These are phyloP conservation scores for Alternaria consortialis DNA, from an alignment of 2,329 filamentous ascomycete species.

Conservation along the genomic window DNA sequence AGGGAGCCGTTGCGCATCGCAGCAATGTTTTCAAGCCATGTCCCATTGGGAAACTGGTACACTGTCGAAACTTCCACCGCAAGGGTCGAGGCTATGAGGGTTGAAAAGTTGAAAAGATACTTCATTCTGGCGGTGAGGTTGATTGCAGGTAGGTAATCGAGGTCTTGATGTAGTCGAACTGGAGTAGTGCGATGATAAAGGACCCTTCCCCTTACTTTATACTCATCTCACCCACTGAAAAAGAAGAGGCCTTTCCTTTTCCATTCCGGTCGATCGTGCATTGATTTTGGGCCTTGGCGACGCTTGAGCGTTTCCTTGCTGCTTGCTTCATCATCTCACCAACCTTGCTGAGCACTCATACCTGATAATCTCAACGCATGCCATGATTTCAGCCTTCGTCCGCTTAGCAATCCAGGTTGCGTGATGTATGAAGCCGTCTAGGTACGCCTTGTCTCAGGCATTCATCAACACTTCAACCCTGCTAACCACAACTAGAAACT, in stretches of 20 bases:
- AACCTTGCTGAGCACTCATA: neutral
- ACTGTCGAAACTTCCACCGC: constrained; percentile 21
- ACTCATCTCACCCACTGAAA: neutral
- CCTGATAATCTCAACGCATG: neutral
- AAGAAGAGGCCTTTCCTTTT: neutral
- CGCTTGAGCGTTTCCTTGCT: neutral
- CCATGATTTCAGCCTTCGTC: neutral
- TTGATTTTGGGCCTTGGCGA: neutral
- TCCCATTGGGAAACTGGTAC: constrained; percentile 37
- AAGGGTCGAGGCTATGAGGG: constrained; percentile 2
- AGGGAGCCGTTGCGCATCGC: constrained; percentile 50
- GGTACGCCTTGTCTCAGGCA: neutral
- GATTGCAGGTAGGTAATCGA: neutral
- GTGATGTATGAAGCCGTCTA: neutral
- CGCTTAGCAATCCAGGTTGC: neutral
- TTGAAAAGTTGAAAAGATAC: neutral
- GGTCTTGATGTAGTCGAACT: neutral
- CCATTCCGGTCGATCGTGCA: neutral
- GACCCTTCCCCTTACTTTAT: neutral
- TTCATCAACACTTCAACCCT: neutral
- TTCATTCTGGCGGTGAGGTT: constrained; percentile 5
- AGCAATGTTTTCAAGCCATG: constrained; percentile 52
- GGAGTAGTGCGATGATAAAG: neutral
- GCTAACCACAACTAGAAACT: neutral
- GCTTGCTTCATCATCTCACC: neutral